These are phyloP conservation scores for Colletotrichum cereale DNA, from an alignment of 2,329 filamentous ascomycete genomes.

Conservation along the genomic window DNA sequence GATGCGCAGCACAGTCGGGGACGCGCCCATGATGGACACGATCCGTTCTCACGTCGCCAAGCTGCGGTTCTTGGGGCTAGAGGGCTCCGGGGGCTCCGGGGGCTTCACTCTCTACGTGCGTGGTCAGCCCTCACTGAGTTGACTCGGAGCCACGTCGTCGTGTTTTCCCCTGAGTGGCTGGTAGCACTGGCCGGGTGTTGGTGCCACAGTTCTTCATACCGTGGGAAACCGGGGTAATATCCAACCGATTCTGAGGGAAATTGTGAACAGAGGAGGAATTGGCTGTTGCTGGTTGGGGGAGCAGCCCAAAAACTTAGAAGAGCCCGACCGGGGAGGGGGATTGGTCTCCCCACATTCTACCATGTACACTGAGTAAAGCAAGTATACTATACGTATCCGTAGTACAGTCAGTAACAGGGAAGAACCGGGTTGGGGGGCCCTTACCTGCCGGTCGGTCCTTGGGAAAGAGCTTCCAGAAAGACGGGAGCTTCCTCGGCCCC, in stretches of 20 bases:
- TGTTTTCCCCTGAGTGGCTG: not conserved
- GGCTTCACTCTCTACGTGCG: not conserved
- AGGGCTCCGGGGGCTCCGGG: not conserved
- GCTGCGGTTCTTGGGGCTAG: not conserved
- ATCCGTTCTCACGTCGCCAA: not conserved
- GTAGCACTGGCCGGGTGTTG: too few species aligned
- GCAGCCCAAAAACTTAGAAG: not conserved
- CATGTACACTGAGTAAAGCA: not conserved
- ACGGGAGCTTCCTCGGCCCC: conserved; percentile 18
- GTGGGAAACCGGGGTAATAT: not conserved
- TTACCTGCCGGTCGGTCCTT: not conserved
- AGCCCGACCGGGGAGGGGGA: not conserved
- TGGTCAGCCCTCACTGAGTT: not conserved
- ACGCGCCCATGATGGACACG: not conserved
- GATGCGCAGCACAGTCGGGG: not conserved
- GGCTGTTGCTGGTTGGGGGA: not conserved
- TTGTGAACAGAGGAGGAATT: not conserved
- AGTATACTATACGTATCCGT: not conserved
- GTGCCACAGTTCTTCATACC: not conserved
- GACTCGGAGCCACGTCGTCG: not conserved
- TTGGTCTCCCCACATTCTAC: conserved; percentile 25
- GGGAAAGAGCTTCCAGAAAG: conserved; percentile 24
- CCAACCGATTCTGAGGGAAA: not conserved
- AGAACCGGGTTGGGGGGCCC: conserved; percentile 20
- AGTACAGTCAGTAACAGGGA: not conserved